phyloP scores from a whole-genome alignment of 805 yeast genomes.

The Saccharomycopsis fodiens region DNA sequence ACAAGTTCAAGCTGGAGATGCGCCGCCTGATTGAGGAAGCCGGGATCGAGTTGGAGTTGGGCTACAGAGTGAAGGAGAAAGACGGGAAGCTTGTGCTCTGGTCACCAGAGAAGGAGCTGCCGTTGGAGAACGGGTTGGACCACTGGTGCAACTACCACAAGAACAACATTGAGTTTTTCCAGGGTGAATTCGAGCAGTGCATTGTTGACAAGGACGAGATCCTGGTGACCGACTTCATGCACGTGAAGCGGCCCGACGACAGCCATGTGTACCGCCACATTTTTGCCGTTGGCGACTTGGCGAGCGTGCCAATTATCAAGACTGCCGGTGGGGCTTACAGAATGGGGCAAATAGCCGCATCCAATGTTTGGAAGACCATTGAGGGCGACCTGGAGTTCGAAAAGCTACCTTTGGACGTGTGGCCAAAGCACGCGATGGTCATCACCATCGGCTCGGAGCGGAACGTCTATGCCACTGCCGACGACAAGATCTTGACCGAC shows the following conservation, averaged over 20 bases:
- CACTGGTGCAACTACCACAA: conserved; percentile 32
- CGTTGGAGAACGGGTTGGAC: conserved; percentile 27
- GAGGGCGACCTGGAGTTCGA: neutral
- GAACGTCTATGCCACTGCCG: conserved; percentile 9
- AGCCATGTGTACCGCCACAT: conserved; percentile 22
- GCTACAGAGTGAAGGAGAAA: conserved; percentile 29
- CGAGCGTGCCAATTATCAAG: conserved; percentile 30
- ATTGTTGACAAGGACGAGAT: conserved; percentile 24
- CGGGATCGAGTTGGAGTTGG: conserved; percentile 26
- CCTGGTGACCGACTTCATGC: conserved; percentile 24
- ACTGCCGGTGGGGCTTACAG: conserved; percentile 34
- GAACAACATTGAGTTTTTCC: conserved; percentile 29
- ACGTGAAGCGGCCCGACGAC: conserved; percentile 20
- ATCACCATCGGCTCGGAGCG: conserved; percentile 2
- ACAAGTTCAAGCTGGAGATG: conserved; percentile 21
- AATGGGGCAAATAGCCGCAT: conserved; percentile 25
- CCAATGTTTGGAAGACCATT: conserved; percentile 22
- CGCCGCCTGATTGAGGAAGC: conserved; percentile 12
- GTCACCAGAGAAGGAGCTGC: conserved; percentile 21
- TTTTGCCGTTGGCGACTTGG: conserved; percentile 32
- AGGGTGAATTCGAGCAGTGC: conserved; percentile 22
- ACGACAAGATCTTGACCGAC: conserved; percentile 26
- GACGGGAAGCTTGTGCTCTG: conserved; percentile 21
- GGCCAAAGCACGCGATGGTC: conserved; percentile 8
- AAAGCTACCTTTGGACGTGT: neutral